Evolutionary conservation across 1,284 basidiomycete species (phyloP), one percentile per base, ranked within the genome.

Genomic region (Apiotrichum sp.): DNA sequence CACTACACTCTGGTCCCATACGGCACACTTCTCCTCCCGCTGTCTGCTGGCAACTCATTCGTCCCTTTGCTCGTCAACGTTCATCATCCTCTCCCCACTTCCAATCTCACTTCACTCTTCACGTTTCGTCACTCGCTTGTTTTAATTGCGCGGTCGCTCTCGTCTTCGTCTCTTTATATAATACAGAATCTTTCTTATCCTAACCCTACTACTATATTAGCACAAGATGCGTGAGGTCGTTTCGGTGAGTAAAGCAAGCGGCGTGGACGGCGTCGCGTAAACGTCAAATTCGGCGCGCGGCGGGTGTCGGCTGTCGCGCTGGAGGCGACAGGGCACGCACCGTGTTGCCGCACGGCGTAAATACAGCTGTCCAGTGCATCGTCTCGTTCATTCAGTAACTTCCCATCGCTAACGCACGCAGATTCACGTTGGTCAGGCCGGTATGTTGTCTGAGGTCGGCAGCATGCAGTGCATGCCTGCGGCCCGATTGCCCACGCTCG

Each of bases 391-490:
- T 22, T 29, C 42, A 44, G 13, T 29, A 43, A 43, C 13, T 40
- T 36, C 31, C 13, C 13, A 35, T n/a, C 39, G 31, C 32, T 47
- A 32, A 47, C 45, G 14, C 3, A 8, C 11, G 31, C 54, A 75
- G 73, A 63, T 76, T 57, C 75, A 77, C 73, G 75, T 77, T 60
- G 75, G 75, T 65, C 75, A 77, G 68, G 75, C 74, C 58, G 74
- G 74, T 74, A 62, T 42, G 72, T 70, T 7, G 34, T 29, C 6
- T 29, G 11, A n/a, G n/a, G 3, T 13, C 8, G 8, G 36, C 36
- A 38, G 36, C 36, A 22, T 22, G 22, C 22, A 38, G 36, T 38
- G 13, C 36, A 38, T 8, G 36, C 36, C 13, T 7, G 8, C 7
- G 7, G 36, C 36, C 8, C 36, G 36, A 8, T 38, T 13, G 7